phyloP scores from a whole-genome alignment of 2,329 filamentous ascomycete species.

The Colletotrichum sp. region DNA sequence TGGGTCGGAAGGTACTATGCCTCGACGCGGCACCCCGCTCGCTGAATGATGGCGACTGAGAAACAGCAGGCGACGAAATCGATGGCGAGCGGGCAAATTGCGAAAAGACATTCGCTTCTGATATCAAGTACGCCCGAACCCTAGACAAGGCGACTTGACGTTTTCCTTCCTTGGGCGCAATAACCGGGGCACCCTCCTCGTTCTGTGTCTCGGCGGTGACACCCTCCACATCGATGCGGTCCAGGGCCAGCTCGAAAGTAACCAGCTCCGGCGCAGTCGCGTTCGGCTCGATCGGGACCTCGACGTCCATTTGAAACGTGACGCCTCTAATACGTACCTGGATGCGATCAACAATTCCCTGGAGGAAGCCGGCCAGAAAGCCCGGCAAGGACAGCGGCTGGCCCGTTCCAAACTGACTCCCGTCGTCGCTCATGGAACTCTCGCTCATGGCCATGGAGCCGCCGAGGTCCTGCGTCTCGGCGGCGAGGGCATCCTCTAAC shows the following conservation, averaged over 20 bases:
- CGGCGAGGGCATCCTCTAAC: conserved; percentile 71
- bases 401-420: conserved; percentile 70
- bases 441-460: conserved; percentile 63
- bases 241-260: conserved; percentile 69
- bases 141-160: conserved; percentile 67
- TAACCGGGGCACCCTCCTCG: conserved; percentile 35
- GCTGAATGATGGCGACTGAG: conserved; percentile 46
- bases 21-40: conserved; percentile 29
- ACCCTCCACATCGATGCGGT: conserved; percentile 70
- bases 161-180: conserved; percentile 65
- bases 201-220: conserved; percentile 52
- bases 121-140: conserved; percentile 69
- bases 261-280: conserved; percentile 57
- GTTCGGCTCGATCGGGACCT: conserved; percentile 55
- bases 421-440: conserved; percentile 67
- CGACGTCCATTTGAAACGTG: conserved; percentile 68
- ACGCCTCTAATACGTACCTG: conserved; percentile 71
- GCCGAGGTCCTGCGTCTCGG: conserved; percentile 66
- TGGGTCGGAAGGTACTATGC: conserved; percentile 24
- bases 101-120: conserved; percentile 70
- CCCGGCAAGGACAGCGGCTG: conserved; percentile 71
- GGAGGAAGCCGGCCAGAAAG: conserved; percentile 74
- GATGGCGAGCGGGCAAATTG: conserved; percentile 58
- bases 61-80: conserved; percentile 58
- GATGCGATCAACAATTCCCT: conserved; percentile 75